Percentiles rank a stretch among this genome's conserved stretches.
These are phyloP conservation scores for Rhynchospora tenuis DNA, from an alignment of 176 grass and related monocot genomes.

Conservation along the genomic window DNA sequence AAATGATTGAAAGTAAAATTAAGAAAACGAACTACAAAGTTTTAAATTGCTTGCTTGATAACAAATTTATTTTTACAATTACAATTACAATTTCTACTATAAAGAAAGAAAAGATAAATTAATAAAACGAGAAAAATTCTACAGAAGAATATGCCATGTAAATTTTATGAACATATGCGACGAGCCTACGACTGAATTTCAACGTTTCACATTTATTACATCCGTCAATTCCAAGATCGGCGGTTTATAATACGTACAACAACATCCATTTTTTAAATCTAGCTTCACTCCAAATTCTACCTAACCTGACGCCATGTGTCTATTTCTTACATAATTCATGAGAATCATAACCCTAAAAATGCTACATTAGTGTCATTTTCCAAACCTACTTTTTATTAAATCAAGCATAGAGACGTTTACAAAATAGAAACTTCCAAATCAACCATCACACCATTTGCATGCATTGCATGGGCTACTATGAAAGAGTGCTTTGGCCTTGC, in stretches of 20 bases:
- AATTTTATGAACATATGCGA: too few relatives aligned
- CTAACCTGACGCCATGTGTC: not conserved
- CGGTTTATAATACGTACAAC: not conserved
- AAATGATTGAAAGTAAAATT: too few relatives aligned
- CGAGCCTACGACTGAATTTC: too few relatives aligned
- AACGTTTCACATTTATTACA: too few relatives aligned
- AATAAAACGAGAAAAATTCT: too few relatives aligned
- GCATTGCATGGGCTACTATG: not conserved
- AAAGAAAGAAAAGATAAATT: too few relatives aligned
- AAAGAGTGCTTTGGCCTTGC: not conserved
- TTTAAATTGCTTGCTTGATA: too few relatives aligned
- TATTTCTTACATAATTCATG: not conserved
- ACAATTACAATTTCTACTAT: too few relatives aligned
- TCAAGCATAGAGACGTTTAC: not conserved
- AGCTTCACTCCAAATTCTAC: not conserved
- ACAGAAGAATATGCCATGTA: too few relatives aligned
- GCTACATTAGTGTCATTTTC: not conserved
- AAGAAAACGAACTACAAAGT: too few relatives aligned
- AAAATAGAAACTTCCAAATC: constrained; percentile 3
- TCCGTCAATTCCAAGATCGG: not conserved
- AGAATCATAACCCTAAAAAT: not conserved
- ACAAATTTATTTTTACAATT: too few relatives aligned
- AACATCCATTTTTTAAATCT: not conserved
- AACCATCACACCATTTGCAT: not conserved
- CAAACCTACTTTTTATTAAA: not conserved